Conservation (phyloP, 306 rosid genomes). For the Gastrolobium villosum region DNA sequence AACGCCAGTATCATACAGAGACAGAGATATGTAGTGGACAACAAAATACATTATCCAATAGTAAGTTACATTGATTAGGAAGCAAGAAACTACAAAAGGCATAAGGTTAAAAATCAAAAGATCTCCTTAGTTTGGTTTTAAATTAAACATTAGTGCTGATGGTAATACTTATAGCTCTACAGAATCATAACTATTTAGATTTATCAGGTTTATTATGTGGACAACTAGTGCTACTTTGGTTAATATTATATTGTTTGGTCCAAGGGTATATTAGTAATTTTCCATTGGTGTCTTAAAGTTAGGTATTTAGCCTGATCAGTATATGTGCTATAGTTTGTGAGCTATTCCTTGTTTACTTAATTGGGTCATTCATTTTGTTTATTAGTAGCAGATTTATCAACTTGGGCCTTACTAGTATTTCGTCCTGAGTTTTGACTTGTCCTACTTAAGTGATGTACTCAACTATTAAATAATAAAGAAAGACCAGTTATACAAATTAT, state of each 20-base stretch:
- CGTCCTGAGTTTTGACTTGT: background rate
- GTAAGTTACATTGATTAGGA: background rate
- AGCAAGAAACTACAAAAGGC: conserved; percentile 30
- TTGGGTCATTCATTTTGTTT: background rate
- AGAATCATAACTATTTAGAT: conserved; percentile 9
- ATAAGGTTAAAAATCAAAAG: conserved; percentile 5
- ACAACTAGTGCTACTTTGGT: conserved; percentile 6
- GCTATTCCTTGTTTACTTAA: background rate
- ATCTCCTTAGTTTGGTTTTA: conserved; percentile 3
- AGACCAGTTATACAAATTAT: background rate
- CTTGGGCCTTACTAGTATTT: background rate
- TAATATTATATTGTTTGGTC: background rate
- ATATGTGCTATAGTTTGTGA: conserved; percentile 13
- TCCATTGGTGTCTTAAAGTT: background rate
- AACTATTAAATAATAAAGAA: background rate
- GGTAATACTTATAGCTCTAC: conserved; percentile 11
- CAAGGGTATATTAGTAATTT: background rate
- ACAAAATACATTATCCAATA: conserved; percentile 4
- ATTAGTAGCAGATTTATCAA: background rate
- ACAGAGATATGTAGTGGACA: conserved; percentile 16
- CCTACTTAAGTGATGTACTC: conserved; percentile 22
- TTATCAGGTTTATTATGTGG: background rate
- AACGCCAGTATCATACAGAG: conserved; percentile 26
- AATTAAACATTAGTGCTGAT: background rate
- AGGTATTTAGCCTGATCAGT: background rate